Evolutionary conservation across 2,329 filamentous ascomycete genomes (phyloP), one percentile per base, ranked within the genome.

Genomic region (Periconia sp.): DNA sequence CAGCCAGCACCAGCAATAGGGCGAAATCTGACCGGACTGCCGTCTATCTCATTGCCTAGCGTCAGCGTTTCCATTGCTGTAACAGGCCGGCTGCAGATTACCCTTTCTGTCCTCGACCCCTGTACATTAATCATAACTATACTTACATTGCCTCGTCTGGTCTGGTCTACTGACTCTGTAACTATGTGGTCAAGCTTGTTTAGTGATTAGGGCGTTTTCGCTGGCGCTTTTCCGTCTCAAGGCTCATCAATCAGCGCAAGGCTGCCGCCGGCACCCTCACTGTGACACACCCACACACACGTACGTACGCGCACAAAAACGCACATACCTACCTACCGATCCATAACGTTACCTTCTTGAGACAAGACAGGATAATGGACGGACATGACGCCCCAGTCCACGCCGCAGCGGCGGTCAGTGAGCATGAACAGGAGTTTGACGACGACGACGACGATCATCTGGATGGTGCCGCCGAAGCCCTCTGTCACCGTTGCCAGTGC

Each of bases 401-500:
- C 41, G 19, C 3, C 19, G 19, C 41, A 18, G 41, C 41, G 41
- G 41, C 7, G 17, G 11, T 11, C 5, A 37, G 33, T n/a, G 33
- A 37, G n/a, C n/a, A n/a, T 52, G 56, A 56, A 48, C 14, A 19
- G 11, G 44, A n/a, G n/a, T n/a, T n/a, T n/a, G n/a, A n/a, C n/a
- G n/a, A 31, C 50, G 23, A 31, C 6, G 8, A 37, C 3, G 33
- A 11, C 33, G 13, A 5, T n/a, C 11, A 45, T 52, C 44, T 56
- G 55, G 33, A 41, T 53, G 19, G 62, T 41, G 67, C 69, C 27
- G 68, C 65, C 18, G 59, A 55, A 46, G 71, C 55, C 54, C 60
- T 63, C 49, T 74, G 72, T 63, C 60, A 57, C 41, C 62, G 52
- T 18, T 74, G 73, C 58, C 44, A 55, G 6, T 45, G 48, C 46